phyloP scores from a whole-genome alignment of 1,284 basidiomycete species.

The Rhodotorula mucilaginosa region DNA sequence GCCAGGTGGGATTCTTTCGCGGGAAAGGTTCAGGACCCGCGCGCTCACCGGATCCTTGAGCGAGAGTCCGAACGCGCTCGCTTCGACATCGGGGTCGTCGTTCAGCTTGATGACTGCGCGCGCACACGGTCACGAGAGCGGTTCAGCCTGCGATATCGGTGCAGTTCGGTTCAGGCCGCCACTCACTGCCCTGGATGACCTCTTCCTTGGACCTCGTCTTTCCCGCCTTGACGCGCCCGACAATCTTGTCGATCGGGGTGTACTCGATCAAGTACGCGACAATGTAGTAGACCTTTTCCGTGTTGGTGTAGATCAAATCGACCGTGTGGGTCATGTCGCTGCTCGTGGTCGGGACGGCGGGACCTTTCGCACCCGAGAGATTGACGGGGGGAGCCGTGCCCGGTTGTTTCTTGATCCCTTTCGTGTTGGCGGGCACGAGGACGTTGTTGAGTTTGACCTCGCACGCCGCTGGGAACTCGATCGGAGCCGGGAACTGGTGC shows the following conservation, averaged over 20 bases:
- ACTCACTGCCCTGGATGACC: conserved; percentile 63
- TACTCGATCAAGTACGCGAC: conserved; percentile 76
- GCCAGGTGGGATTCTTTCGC: not conserved
- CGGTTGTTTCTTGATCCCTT: conserved; percentile 93
- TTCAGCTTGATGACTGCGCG: conserved; percentile 61
- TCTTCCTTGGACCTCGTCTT: conserved; percentile 66
- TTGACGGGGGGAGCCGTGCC: conserved; percentile 91
- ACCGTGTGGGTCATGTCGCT: conserved; percentile 61
- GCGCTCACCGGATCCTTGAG: conserved; percentile 81
- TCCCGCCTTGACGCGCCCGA: conserved; percentile 64
- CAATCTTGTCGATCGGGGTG: conserved; percentile 64
- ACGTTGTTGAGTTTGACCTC: conserved; percentile 81
- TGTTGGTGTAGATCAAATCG: conserved; percentile 87
- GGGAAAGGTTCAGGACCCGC: not conserved
- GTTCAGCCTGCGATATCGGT: not conserved
- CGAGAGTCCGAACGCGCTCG: conserved; percentile 80
- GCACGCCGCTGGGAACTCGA: conserved; percentile 88
- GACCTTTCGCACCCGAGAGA: conserved; percentile 54
- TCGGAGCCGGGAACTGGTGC: conserved; percentile 54
- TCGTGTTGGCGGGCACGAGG: conserved; percentile 70
- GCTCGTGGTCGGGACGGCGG: conserved; percentile 7
- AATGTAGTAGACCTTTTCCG: conserved; percentile 68
- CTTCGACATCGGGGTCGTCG: conserved; percentile 79
- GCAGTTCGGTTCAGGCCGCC: no score
- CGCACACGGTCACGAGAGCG: not conserved